Base-by-base conservation (phyloP, 2,329 filamentous ascomycete genomes). In the Monosporascus sp. region DNA sequence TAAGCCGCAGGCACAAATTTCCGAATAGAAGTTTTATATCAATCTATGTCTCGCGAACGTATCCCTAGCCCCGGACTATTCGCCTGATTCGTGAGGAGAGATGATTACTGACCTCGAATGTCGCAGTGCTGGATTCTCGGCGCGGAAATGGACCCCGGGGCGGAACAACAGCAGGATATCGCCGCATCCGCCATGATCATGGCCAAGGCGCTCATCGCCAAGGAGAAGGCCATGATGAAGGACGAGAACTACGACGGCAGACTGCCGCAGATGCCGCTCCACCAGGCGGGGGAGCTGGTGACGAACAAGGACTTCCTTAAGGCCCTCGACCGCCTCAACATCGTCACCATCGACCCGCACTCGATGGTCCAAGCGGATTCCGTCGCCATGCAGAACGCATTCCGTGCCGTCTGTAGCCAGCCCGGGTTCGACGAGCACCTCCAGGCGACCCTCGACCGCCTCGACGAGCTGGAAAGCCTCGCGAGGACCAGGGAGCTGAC, bases 91-190 rank as follows among this genome's bases (percentile, higher is more conserved):
- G 31, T 14, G 11, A 34, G 11, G 11, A 34, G 31, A 11, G 9
- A 34, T 34, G 31, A 34, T 14, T 9, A 14, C 31, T 34, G 11
- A 34, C 31, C 9, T 5, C 31, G 5, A 11, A 5, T 34, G 31
- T 11, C 31, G 31, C 31, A 87, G 65, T 89, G 86, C 71, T 88
- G 85, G 78, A 87, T 89, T 54, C 77, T 90, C 3, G 86, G 86
- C 11, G 73, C 72, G 49, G 84, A 86, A 56, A 88, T 89, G 79
- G 83, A 86, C 61, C 81, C 84, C 67, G 82, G 84, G 57, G 83
- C 84, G 50, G 84, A 85, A 78, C 81, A 84, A 59, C 81, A 85
- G 65, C 83, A 82, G 57, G 81, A 82, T 55, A 77, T 79, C 57
- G 49, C 71, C 63, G 77, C 77, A 8, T 78, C 79, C 6, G 80